These are phyloP conservation scores for Hamiltosporidium tvaerminnensis DNA, from an alignment of 371 early-diverging fungal species.

Conservation along the genomic window DNA sequence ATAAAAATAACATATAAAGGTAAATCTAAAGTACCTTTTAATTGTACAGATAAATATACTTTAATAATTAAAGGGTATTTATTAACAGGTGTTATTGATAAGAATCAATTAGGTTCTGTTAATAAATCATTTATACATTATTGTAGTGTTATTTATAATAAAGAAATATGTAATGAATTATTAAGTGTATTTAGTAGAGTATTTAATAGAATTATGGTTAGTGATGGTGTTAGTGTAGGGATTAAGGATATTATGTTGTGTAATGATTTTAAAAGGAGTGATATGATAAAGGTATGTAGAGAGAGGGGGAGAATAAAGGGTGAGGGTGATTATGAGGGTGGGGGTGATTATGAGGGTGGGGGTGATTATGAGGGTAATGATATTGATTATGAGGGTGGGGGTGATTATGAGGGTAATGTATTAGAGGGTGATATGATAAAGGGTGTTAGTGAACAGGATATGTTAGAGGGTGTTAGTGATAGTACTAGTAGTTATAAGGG, in stretches of 20 bases:
- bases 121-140: conserved; percentile 82
- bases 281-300: conserved; percentile 59
- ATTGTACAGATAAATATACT: conserved; percentile 63
- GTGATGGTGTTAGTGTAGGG: conserved; percentile 77
- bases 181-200: conserved; percentile 77
- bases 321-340: conserved; percentile 5
- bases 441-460: no score
- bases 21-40: conserved; percentile 58
- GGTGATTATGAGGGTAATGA: conserved; percentile 4
- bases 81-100: conserved; percentile 81
- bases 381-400: neutral
- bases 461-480: no score
- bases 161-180: conserved; percentile 70
- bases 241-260: conserved; percentile 85
- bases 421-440: no score
- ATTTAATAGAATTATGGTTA: conserved; percentile 75
- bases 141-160: conserved; percentile 81
- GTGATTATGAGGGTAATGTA: conserved; percentile 12
- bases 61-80: conserved; percentile 69
- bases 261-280: conserved; percentile 45
- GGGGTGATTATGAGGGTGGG: conserved; percentile 9
- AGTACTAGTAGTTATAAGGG: no score
- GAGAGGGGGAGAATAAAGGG: conserved; percentile 54
- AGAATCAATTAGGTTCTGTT: conserved; percentile 82
- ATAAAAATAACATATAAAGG: conserved; percentile 63